Evolutionary conservation across 2,329 filamentous ascomycete genomes (phyloP), one percentile per base, ranked within the genome.

Genomic region (Pseudovirgaria hyperparasitica): DNA sequence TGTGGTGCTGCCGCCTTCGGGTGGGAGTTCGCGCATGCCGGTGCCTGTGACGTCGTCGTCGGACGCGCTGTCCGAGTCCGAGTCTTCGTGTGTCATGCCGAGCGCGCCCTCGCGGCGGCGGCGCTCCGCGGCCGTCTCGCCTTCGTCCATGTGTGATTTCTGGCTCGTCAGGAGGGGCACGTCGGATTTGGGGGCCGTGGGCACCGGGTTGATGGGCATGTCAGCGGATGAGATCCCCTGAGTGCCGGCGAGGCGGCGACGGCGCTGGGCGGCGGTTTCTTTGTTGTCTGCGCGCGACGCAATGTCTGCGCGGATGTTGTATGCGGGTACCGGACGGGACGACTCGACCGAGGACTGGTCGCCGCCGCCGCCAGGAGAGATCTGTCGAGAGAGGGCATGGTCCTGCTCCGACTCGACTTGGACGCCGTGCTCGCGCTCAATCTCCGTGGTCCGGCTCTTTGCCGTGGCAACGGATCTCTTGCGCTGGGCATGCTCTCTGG

Each of bases 61-160:
- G n/a, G n/a, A n/a, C n/a, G n/a, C n/a, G n/a, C n/a, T 48, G 13
- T 45, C 45, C 1, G 40, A 33, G 5, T 45, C 31, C 5, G 20
- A 19, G 14, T 46, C 42, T 9, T 36, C 38, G 8, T 40, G 34
- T 14, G 40, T 39, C 14, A 79, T 60, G 7, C 80, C 79, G 2
- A 87, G 57, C 1, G 81, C 82, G 1, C 79, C 79, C 41, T 84
- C 72, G 40, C 82, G 69, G 28, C 82, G 63, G 21, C 78, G 67
- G 30, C 76, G 64, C 51, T 87, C 82, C 0, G 80, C 81, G 0
- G 78, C 75, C 0, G 79, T 85, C 54, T 86, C 81, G 18, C 57
- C 62, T 18, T 60, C 60, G 2, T 65, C 63, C 32, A 46, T 46
- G 23, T 24, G 42, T 9, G 26, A 29, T 22, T 39, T 38, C n/a